Evolutionary conservation across 305 asterid genomes (phyloP).

Genomic region (Caryopteris hybrid): DNA sequence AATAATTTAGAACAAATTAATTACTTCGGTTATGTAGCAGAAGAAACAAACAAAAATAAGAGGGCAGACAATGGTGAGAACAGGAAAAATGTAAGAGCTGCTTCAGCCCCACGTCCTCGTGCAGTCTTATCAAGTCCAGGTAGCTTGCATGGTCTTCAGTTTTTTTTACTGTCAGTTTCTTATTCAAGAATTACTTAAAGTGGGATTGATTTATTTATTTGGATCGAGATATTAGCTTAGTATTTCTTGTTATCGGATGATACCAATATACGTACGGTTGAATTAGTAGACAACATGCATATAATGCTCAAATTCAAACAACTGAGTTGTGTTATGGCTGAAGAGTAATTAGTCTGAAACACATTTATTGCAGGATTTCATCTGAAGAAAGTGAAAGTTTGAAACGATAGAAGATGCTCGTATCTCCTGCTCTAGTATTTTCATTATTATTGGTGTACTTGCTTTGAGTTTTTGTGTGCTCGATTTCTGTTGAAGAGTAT

Average conservation of each 20-base stretch:
- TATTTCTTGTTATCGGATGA: not conserved
- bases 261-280: not conserved
- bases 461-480: too few species aligned
- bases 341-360: too few species aligned
- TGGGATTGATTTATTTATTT: not conserved
- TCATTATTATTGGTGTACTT: too few species aligned
- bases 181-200: not conserved
- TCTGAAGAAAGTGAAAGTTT: too few species aligned
- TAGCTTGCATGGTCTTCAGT: conserved; percentile 3
- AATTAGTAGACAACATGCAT: not conserved
- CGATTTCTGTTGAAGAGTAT: too few species aligned
- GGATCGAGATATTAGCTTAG: not conserved
- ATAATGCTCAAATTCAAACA: too few species aligned
- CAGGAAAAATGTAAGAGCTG: conserved; percentile 27
- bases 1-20: not conserved
- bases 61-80: conserved; percentile 19
- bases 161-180: not conserved
- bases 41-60: conserved; percentile 19
- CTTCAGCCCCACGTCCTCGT: conserved; percentile 53
- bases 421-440: too few species aligned
- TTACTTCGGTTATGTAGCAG: conserved; percentile 8
- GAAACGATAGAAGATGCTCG: too few species aligned
- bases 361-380: too few species aligned
- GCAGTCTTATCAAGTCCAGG: conserved; percentile 74
- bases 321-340: too few species aligned